Evolutionary conservation across 441 rosid species (phyloP), one percentile per base, ranked within the genome.

Genomic region (Gossypium trilobum): DNA sequence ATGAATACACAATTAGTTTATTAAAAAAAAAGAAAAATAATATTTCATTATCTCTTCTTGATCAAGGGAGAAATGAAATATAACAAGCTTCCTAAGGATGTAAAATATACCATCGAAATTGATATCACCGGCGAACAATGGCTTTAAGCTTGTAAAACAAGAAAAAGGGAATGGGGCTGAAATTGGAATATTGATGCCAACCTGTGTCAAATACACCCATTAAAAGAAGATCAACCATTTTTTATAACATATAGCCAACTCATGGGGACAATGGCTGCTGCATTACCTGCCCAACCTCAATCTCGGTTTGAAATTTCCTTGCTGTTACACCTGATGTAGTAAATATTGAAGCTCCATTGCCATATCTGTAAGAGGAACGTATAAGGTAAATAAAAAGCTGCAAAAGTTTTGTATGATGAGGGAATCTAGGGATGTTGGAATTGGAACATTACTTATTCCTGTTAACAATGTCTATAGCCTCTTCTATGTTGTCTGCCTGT

Each of bases 331-430:
- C 79, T 50, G 84, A 80, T 17, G 81, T 13, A 2, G 87, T 84
- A 72, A 84, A 84, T 67, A 84, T 77, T 33, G 87, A 84, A 78
- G 87, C 87, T 75, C 85, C 85, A 73, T 72, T 77, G 48, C 80
- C 80, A 64, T 75, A 84, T 25, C 87, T 84, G 73, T 36, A 39
- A 62, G 52, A 70, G 19, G 2, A 42, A 7, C 22, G 13, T n/a
- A 0, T 16, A 17, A 33, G 51, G 31, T 3, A 70, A 54, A 70
- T 36, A 56, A 31, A 33, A 70, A 55, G 20, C 63, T 4, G 10
- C 56, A 39, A 20, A 50, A 20, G 68, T 19, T 72, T 72, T 20
- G 10, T 19, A 46, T 2, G 14, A 14, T 25, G 33, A 48, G 22
- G 42, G 39, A 48, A n/a, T 14, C 7, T 8, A 14, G 71, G 71